Evolutionary conservation across 495 filamentous ascomycete species (phyloP), one percentile per base, ranked within the genome.

Genomic region (Pseudevernia furfuracea): DNA sequence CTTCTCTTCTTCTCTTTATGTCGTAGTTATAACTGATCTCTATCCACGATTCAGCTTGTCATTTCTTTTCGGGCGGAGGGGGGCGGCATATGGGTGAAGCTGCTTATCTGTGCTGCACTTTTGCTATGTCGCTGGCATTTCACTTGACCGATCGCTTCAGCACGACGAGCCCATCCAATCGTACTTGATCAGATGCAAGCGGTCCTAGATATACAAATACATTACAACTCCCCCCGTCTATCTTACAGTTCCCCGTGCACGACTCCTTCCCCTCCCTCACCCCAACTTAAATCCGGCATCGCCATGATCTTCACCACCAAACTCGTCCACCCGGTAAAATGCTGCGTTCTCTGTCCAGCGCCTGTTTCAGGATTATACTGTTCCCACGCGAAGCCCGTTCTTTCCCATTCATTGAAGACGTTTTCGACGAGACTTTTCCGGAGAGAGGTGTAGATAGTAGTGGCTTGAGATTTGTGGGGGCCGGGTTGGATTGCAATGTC

Each of bases 241-340:
- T 84, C 83, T 14, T 87, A 84, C 74, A 87, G 81, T 60, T 82
- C 67, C 19, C 34, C 63, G 57, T 68, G 67, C 59, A 39, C 52
- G 0, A 67, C 48, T n/a, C 41, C 30, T 6, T 66, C 34, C 15
- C 63, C 52, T 0, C 9, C 58, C 0, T 44, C 34, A 17, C 17
- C 4, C 34, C 3, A 2, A 23, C 6, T 41, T 30, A 83, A 69
- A 67, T 89, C 83, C 28, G 87, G 87, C 90, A 98, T 92, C 48
- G 82, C 82, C 94, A 97, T 96, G 71, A 98, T 89, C 80, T 96
- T 97, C 46, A 97, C 92, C 67, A 97, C 93, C 74, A 97, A 78
- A 74, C 90, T 95, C 58, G 95, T 98, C 94, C 94, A 98, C 61
- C 94, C 94, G 21, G 93, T 95, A 73, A 98, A 98, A 79, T 97